Base-by-base conservation (phyloP, 352 stramenopile genomes). In the Phytophthora lateralis region DNA sequence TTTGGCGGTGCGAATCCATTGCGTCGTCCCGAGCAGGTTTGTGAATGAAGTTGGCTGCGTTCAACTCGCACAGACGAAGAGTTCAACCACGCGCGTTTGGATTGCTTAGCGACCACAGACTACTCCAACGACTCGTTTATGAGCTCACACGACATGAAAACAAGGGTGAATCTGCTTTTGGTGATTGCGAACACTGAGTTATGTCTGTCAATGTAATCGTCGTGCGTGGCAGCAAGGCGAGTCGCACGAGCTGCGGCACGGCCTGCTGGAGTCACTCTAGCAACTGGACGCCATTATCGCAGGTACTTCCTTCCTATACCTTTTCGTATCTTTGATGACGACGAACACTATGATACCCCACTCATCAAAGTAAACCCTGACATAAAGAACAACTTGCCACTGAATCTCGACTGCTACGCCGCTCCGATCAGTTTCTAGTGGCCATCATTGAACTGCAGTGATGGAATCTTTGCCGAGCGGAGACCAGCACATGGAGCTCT, bases 61-160 rank as follows among this genome's bases (percentile, higher is more conserved):
- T 30, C 32, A 55, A 42, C 32, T 34, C 52, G 49, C 26, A 24
- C 44, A 24, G 38, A 58, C 17, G 21, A 27, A 29, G 41, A 38
- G 30, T 62, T 67, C 60, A 63, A 63, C 60, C 60, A 68, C 52
- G 52, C 45, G 20, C 24, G 8, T 41, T 34, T 51, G 38, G 60
- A 17, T 54, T 63, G 38, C 37, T 17, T n/a, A 2, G 6, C 8
- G 9, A 27, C 20, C 35, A 55, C 51, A 52, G 27, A 46, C 27
- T 66, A 52, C 46, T 52, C 43, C 42, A 7, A 32, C n/a, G 45
- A 58, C 52, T 54, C 51, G 48, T 56, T 62, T 67, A 62, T 56
- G 50, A 39, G 39, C 27, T 21, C 29, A 34, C 52, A 44, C 41
- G 24, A 32, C 37, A 38, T 20, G 35, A 7, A 38, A 14, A 11